These are phyloP conservation scores for Yamadazyma pseudoaaseri DNA, from an alignment of 1,139 yeast genomes.

Conservation along the genomic window DNA sequence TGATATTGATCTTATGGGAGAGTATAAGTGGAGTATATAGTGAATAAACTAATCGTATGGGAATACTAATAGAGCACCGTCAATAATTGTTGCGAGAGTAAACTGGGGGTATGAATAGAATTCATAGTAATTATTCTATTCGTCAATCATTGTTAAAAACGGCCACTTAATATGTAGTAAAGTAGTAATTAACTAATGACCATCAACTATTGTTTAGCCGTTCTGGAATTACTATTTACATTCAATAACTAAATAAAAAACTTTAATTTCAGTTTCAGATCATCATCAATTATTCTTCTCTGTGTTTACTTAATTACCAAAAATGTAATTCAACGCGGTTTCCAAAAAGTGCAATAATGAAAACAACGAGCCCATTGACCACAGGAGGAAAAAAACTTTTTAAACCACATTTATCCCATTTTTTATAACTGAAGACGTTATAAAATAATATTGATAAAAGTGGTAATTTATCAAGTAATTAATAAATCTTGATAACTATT, in stretches of 20 bases:
- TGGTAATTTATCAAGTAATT: neutral
- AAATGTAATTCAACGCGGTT: constrained; percentile 7
- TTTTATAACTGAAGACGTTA: neutral
- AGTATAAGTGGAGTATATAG: constrained; percentile 30
- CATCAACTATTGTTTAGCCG: neutral
- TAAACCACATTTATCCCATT: neutral
- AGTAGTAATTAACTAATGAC: neutral
- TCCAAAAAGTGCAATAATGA: constrained; percentile 13
- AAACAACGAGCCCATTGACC: constrained; percentile 8
- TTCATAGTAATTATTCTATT: too few species aligned
- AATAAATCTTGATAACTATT: neutral
- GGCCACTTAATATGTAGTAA: too few species aligned
- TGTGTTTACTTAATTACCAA: constrained; percentile 15
- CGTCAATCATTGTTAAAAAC: too few species aligned
- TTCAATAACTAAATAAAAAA: neutral
- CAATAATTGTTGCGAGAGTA: too few species aligned
- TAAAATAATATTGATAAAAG: neutral
- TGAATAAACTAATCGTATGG: neutral
- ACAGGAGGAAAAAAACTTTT: constrained; percentile 1
- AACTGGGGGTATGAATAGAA: too few species aligned
- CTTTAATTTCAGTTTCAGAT: neutral
- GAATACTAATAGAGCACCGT: too few species aligned
- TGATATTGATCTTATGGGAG: constrained; percentile 32
- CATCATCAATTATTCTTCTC: constrained; percentile 1
- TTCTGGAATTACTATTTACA: neutral